A percentile compares a stretch with the other conserved stretches of the same genome.
Evolutionary conservation across 2,329 filamentous ascomycete genomes (phyloP).

Genomic region (Tympanopsis confertula): DNA sequence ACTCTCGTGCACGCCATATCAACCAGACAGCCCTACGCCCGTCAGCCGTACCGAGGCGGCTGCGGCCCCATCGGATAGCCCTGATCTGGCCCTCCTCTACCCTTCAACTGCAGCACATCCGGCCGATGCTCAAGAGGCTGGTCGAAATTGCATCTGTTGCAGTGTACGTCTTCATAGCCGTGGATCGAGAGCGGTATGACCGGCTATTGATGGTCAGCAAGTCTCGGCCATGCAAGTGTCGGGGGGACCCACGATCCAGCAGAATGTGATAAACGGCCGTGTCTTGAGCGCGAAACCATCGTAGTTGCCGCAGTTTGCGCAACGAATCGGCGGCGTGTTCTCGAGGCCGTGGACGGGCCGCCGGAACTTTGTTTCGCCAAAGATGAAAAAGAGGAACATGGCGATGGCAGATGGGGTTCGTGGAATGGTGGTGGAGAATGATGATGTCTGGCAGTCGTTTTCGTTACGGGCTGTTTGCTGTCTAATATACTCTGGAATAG

Average conservation of each 20-base stretch:
- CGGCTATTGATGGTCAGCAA: conserved; percentile 32
- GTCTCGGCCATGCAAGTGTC: not conserved
- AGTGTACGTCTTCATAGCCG: conserved; percentile 59
- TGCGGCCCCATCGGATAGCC: no score
- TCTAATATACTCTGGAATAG: not conserved
- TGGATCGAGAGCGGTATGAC: conserved; percentile 60
- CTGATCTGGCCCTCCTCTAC: no score
- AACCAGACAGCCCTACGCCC: no score
- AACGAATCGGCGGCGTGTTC: conserved; percentile 44
- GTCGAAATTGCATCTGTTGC: conserved; percentile 66
- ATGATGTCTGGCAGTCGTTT: not conserved
- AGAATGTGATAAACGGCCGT: conserved; percentile 68
- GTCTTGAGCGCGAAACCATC: conserved; percentile 47
- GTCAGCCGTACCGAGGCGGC: no score
- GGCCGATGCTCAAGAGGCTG: conserved; percentile 50
- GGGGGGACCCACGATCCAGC: conserved; percentile 48
- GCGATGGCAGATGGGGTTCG: conserved; percentile 1
- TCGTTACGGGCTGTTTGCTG: not conserved
- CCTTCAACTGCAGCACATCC: no score
- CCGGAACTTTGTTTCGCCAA: conserved; percentile 49
- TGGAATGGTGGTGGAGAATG: not conserved
- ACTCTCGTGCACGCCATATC: no score
- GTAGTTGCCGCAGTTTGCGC: conserved; percentile 57
- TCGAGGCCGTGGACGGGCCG: conserved; percentile 50
- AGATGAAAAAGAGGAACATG: conserved; percentile 54